Conservation (phyloP, 2,329 filamentous ascomycete species). For the Botrytis byssoidea region DNA sequence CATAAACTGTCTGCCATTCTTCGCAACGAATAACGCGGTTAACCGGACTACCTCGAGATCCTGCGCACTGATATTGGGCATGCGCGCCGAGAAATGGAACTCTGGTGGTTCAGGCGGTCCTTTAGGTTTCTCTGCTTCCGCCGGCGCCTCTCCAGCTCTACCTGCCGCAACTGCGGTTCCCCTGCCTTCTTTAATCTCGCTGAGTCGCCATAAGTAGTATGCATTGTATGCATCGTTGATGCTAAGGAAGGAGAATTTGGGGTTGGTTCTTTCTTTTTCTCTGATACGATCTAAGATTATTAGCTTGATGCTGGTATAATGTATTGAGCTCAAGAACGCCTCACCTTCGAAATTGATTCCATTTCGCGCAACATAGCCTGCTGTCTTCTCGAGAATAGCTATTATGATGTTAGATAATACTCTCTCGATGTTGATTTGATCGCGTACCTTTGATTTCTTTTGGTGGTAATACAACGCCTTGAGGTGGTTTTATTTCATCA, state of each 20-base stretch:
- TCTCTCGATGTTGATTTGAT: constrained; percentile 36
- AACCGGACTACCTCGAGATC: constrained; percentile 74
- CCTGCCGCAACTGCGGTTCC: constrained; percentile 78
- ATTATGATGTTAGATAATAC: constrained; percentile 31
- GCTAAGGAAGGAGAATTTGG: constrained; percentile 89
- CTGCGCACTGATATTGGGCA: constrained; percentile 95
- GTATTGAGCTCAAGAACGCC: constrained; percentile 22
- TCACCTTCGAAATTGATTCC: constrained; percentile 59
- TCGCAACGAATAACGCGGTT: constrained; percentile 88
- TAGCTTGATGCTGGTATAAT: constrained; percentile 20
- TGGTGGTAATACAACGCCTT: constrained; percentile 80
- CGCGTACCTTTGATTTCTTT: constrained; percentile 69
- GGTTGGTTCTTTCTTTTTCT: constrained; percentile 77
- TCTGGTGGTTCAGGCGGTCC: constrained; percentile 83
- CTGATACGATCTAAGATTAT: constrained; percentile 67
- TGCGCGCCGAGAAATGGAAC: constrained; percentile 91
- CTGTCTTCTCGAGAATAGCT: constrained; percentile 86
- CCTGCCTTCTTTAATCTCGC: constrained; percentile 80
- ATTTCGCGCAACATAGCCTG: constrained; percentile 78
- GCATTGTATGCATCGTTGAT: constrained; percentile 78
- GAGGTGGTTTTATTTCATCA: constrained; percentile 73
- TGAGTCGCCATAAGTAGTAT: constrained; percentile 88
- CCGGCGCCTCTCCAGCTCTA: constrained; percentile 61
- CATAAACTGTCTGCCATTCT: constrained; percentile 89
- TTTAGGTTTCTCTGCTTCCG: constrained; percentile 64